These are phyloP conservation scores for Penicillium fimorum DNA, from an alignment of 495 filamentous ascomycete genomes.

Conservation along the genomic window DNA sequence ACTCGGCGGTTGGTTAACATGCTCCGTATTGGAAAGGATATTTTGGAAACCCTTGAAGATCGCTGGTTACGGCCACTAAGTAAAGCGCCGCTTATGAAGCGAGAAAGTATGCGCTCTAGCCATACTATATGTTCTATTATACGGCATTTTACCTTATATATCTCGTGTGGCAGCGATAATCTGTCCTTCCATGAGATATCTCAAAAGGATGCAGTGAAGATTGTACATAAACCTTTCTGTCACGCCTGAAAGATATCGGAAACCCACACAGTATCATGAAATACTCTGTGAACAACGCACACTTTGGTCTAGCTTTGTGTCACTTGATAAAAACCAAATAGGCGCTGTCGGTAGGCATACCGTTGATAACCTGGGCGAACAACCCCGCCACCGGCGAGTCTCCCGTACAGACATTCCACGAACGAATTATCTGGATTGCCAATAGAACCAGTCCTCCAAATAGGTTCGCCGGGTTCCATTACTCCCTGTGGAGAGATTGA, in stretches of 20 bases:
- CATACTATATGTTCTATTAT: background rate
- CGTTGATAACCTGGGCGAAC: slow-evolving; percentile 5
- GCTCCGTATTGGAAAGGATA: background rate
- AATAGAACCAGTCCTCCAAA: background rate
- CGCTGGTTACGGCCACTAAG: background rate
- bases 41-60: background rate
- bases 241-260: background rate
- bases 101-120: background rate
- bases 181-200: background rate
- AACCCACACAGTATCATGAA: background rate
- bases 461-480: background rate
- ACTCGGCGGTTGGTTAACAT: background rate
- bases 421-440: background rate
- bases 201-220: background rate
- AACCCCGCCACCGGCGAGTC: slow-evolving; percentile 11
- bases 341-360: slow-evolving; percentile 5
- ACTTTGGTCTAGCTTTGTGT: background rate
- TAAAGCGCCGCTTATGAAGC: background rate
- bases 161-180: background rate
- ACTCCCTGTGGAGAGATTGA: background rate
- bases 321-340: background rate
- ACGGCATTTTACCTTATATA: background rate
- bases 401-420: slow-evolving; percentile 7
- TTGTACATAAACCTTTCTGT: background rate
- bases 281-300: background rate